Conservation (phyloP, 1,284 basidiomycete species). For the Ceratobasidium sp. region DNA sequence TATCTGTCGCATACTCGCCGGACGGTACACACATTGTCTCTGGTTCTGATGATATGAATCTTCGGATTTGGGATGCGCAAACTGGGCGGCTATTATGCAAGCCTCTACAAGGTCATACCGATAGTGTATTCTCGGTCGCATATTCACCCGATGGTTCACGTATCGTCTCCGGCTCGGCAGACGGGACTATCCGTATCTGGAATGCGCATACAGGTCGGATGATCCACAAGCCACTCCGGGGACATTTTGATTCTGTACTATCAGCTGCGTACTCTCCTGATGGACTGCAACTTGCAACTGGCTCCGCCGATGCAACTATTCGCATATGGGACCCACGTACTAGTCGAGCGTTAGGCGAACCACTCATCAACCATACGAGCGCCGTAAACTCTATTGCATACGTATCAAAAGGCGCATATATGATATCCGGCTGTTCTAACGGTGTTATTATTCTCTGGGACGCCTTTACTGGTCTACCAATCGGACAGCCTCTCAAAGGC, state of each 20-base stretch:
- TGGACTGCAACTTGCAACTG: conserved; percentile 58
- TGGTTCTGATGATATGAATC: too few species aligned
- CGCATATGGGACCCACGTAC: conserved; percentile 52
- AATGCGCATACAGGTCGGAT: conserved; percentile 25
- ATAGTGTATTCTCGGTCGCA: too few species aligned
- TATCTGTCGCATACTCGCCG: too few species aligned
- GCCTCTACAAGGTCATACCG: too few species aligned
- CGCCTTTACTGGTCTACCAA: not conserved
- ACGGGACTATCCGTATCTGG: conserved; percentile 45
- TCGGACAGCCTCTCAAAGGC: not conserved
- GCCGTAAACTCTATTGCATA: not conserved
- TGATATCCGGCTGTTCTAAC: not conserved
- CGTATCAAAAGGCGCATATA: not conserved
- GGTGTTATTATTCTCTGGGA: conserved; percentile 9
- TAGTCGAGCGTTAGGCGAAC: not conserved
- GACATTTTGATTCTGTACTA: conserved; percentile 61
- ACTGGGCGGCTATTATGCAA: too few species aligned
- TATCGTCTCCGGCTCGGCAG: conserved; percentile 42
- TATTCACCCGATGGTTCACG: not conserved
- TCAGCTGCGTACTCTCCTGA: conserved; percentile 61
- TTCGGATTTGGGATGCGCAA: too few species aligned
- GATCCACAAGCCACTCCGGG: not conserved
- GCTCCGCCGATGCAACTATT: conserved; percentile 60
- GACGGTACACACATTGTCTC: too few species aligned
- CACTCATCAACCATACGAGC: not conserved